Evolutionary conservation across 176 grass and related monocot genomes (phyloP), one percentile per base, ranked within the genome.

Genomic region (Oryza rufipogon): DNA sequence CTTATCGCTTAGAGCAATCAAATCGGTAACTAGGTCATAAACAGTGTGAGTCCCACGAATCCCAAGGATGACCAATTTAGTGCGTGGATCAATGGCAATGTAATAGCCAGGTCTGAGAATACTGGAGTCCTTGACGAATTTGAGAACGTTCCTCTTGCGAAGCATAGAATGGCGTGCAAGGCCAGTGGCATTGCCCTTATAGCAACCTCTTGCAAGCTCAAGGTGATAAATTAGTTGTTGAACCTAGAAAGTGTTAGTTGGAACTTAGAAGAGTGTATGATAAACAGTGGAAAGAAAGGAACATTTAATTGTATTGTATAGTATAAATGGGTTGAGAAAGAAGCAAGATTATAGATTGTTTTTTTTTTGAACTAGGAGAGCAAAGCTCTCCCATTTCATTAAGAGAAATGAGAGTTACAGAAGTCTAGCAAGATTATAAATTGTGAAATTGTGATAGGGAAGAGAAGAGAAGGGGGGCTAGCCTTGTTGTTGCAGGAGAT

Each of bases 31-130:
- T 70, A 98, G 85, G 72, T 98, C 95, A 82, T 95, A 94, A 33
- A 98, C 89, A 0, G 91, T 95, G 88, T 98, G 91, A 71, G 96
- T 98, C 20, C 96, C 96, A 80, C 96, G 96, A 58, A 98, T 98
- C 54, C 91, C 96, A 51, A 98, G 88, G 67, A 98, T 88, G 49
- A 98, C 91, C 73, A 95, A 71, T 71, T 94, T 95, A 67, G 94
- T 81, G 36, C 85, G 73, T 8, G 82, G 90, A 56, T 98, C 92
- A 16, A 98, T 77, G 22, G 83, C 89, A 49, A 98, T 84, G 86
- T 95, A 98, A 82, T 95, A 98, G 67, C 92, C 96, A 76, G 96
- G 91, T 38, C 93, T 87, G 73, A 98, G 84, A 46, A 98, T 87
- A 82, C 92, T 98, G 8, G 96, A 95, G 68, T 92, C 87, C 77